These are phyloP conservation scores for Alloteropsis semialata DNA, from an alignment of 176 grass and related monocot genomes.

Conservation along the genomic window DNA sequence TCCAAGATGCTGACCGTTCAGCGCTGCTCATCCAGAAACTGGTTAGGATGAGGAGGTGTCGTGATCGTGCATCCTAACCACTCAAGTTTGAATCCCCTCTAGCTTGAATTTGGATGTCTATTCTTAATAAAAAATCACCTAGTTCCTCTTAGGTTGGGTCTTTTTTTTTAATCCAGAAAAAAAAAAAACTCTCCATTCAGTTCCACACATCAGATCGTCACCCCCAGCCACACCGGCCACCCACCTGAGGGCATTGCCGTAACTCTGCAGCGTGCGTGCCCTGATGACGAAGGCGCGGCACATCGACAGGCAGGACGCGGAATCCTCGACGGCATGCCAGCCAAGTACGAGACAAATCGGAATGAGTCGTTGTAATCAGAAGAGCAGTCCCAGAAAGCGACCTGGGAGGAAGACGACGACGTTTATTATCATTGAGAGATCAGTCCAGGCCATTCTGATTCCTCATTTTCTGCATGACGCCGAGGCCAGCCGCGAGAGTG, in stretches of 20 bases:
- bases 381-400: not conserved
- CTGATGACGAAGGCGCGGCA: not conserved
- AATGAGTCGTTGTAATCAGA: not conserved
- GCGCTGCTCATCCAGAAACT: too few species aligned
- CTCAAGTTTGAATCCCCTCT: too few species aligned
- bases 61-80: too few species aligned
- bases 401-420: not conserved
- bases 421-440: not conserved
- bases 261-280: not conserved
- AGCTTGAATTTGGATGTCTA: too few species aligned
- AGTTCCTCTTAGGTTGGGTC: too few species aligned
- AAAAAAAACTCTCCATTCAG: too few species aligned
- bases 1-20: too few species aligned
- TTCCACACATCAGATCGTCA: too few species aligned
- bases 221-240: not conserved
- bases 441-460: not conserved
- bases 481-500: not conserved
- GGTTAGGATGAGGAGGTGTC: too few species aligned
- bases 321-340: not conserved
- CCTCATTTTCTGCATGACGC: not conserved
- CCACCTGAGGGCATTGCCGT: not conserved
- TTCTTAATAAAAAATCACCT: too few species aligned
- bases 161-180: too few species aligned
- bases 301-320: not conserved
- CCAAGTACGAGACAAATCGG: not conserved